These are phyloP conservation scores for Helenozyma baotianmanensis DNA, from an alignment of 805 yeast genomes.

Conservation along the genomic window DNA sequence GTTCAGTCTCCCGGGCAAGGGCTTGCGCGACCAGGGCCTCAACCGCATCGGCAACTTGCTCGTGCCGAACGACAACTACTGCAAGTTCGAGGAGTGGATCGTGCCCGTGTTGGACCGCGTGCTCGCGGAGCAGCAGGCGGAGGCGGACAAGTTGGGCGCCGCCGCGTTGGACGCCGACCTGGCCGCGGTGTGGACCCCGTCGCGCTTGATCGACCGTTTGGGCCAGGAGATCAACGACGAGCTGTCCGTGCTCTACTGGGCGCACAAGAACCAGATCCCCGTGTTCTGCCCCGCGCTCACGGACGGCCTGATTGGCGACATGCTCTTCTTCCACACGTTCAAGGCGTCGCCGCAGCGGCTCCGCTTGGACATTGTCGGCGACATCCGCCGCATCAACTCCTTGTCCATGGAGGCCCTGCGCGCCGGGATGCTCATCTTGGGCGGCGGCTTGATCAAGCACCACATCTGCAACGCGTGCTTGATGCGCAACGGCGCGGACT, in stretches of 20 bases:
- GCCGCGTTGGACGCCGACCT: constrained; percentile 59
- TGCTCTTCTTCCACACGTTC: constrained; percentile 98
- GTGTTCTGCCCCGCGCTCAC: constrained; percentile 96
- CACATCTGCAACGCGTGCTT: constrained; percentile 97
- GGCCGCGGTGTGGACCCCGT: constrained; percentile 87
- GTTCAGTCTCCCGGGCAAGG: constrained; percentile 73
- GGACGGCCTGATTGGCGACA: constrained; percentile 98
- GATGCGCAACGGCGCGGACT: constrained; percentile 99
- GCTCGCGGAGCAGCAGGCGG: constrained; percentile 82
- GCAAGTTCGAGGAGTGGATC: constrained; percentile 98
- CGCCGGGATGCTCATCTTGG: constrained; percentile 95
- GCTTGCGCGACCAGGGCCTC: constrained; percentile 89
- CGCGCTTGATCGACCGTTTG: constrained; percentile 82
- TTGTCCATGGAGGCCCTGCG: constrained; percentile 90
- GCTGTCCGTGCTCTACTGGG: constrained; percentile 93
- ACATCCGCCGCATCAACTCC: constrained; percentile 85
- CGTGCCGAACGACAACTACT: constrained; percentile 97
- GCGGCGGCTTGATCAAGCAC: constrained; percentile 95
- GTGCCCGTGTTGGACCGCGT: constrained; percentile 86
- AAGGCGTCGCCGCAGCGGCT: constrained; percentile 87
- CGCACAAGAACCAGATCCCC: constrained; percentile 94
- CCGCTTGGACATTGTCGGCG: constrained; percentile 88
- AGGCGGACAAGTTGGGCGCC: constrained; percentile 45
- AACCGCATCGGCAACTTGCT: constrained; percentile 95
- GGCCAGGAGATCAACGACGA: constrained; percentile 96